Conservation (phyloP, 2,329 filamentous ascomycete species). For the Cladobotryum protrusum region DNA sequence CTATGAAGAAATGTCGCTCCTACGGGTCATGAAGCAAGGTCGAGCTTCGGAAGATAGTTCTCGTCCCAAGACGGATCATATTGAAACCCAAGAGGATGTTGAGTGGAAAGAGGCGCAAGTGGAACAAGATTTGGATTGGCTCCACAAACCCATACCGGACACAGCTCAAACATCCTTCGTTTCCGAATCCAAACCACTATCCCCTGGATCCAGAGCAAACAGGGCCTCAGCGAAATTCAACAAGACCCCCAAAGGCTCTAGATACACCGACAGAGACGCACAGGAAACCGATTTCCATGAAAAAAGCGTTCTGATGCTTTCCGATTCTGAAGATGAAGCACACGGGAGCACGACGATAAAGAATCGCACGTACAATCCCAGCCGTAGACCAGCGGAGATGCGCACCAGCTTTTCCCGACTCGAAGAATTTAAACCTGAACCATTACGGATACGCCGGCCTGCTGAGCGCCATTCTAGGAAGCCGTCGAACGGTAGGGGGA, state of each 20-base stretch:
- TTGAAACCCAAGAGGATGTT: conserved; percentile 1
- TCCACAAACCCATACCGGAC: conserved; percentile 14
- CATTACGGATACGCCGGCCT: conserved; percentile 19
- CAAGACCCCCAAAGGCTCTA: conserved; percentile 48
- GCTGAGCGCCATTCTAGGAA: conserved; percentile 11
- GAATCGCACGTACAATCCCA: conserved; percentile 20
- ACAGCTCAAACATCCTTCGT: conserved; percentile 15
- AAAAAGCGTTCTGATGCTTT: conserved; percentile 51
- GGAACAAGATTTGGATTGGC: conserved; percentile 11
- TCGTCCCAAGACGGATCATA: neutral
- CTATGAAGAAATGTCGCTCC: conserved; percentile 51
- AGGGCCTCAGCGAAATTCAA: conserved; percentile 53
- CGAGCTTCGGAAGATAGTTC: conserved; percentile 8
- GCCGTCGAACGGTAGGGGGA: conserved; percentile 33
- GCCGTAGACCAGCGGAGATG: conserved; percentile 20
- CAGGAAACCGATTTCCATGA: conserved; percentile 46
- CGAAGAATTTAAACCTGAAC: conserved; percentile 7
- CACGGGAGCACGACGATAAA: conserved; percentile 14
- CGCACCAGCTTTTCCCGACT: neutral
- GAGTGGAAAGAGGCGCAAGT: conserved; percentile 3
- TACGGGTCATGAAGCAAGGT: conserved; percentile 31
- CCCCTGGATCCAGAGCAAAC: conserved; percentile 36
- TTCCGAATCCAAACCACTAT: conserved; percentile 21
- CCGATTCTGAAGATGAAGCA: conserved; percentile 48
- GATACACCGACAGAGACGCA: conserved; percentile 40